Base-by-base conservation (phyloP, 371 early-diverging fungal species). In the Mucor velutinosus region DNA sequence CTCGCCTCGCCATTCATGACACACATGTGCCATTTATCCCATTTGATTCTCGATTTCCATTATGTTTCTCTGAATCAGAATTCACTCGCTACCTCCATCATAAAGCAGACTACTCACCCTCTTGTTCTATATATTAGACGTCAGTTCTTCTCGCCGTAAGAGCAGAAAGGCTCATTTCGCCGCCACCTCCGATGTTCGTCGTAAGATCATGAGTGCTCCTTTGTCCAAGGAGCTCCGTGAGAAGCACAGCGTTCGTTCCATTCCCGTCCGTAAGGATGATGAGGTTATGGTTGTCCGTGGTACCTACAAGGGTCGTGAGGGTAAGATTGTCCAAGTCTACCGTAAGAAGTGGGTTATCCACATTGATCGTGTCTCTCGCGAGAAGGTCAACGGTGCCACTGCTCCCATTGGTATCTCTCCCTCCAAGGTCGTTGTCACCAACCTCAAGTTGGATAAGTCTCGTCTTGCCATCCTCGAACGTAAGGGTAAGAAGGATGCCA, bases 301-400 rank as follows among this genome's bases (percentile, higher is more conserved):
- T 75, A 89, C 87, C 82, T 86, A 89, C 92, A 98, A 98, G 93
- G 98, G 97, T 78, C 94, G 94, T 75, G 95, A 96, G 82, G 99
- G 99, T 80, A 96, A 97, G 93, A 94, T 99, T 73, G 84, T 86
- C 67, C 88, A 93, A 72, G 96, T 95, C 79, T 98, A 97, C 94
- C 95, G 99, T 80, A 93, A 94, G 88, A 97, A 96, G 93, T 99
- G 91, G 90, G 93, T 96, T 73, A 98, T 99, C 86, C 95, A 98
- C 93, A 90, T 99, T 73, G 98, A 99, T 80, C 94, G 96, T 78
- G 85, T 99, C 77, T 88, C 85, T 81, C 92, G 92, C 78, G 98
- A 99, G 82, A 99, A 99, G 94, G 92, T 90, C 78, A 99, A 98
- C 89, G 97, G 97, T 82, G 89, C 90, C 74, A 87, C 95, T 75